Base-by-base conservation (phyloP, 139 green algal species). In the Chlamydomonas sp. region DNA sequence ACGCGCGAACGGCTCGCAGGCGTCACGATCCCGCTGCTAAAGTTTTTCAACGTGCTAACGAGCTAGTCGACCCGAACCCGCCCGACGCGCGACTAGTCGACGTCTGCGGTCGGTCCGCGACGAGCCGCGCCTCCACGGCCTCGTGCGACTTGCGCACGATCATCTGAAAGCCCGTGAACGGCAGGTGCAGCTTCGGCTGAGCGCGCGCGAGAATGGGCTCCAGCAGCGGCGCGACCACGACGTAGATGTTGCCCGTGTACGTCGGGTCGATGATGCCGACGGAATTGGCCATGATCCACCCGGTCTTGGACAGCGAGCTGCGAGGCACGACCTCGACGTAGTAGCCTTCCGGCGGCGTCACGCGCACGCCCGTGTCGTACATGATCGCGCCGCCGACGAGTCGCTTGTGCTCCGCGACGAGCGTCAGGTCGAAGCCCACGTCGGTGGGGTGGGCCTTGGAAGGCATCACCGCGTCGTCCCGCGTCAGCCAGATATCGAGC, bases 201-300 rank as follows among this genome's bases (percentile, higher is more conserved):
- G n/a, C n/a, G n/a, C n/a, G n/a, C n/a, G n/a, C n/a, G n/a, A n/a
- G n/a, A n/a, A n/a, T n/a, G n/a, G n/a, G n/a, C n/a, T n/a, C n/a
- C n/a, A n/a, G n/a, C n/a, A n/a, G n/a, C n/a, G n/a, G n/a, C 1
- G 2, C 26, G 3, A 64, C 31, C 1, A 33, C 28, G 3, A 64
- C 57, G 31, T 31, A 28, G 57, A 64, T 5, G 28, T 8, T 64
- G 57, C 57, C 57, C 10, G 2, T 37, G 57, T 64, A 64, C 13
- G 10, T 38, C 28, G 3, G 28, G 29, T 64, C 57, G 16, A 64
- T 64, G 28, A 64, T 38, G 28, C 57, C 57, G 28, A 37, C 26
- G 57, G 31, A 28, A 33, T 64, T 64, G 28, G 57, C 29, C 57
- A 64, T 13, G 6, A 38, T 64, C 31, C 37, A 64, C 4, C 57